Base-by-base conservation (phyloP, 1,284 basidiomycete species). In the Cutaneotrichosporon spelunceum region DNA sequence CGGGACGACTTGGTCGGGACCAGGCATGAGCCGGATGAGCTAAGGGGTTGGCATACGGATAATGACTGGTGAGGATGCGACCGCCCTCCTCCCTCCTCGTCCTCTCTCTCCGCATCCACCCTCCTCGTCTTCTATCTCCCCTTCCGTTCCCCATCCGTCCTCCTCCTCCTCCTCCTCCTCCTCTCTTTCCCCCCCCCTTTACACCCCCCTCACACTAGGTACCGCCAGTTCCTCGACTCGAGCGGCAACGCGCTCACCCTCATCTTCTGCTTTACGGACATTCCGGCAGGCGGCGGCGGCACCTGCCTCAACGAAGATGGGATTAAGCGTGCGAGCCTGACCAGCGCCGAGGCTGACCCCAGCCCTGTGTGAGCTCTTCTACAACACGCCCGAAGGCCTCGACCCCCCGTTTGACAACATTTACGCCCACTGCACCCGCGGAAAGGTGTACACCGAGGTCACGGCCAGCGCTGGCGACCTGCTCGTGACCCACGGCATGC, bases 21-120 rank as follows among this genome's bases (percentile, higher is more conserved):
- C 42, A 56, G 44, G 9, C 61, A 62, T 19, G 36, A 29, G 1
- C 45, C 60, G n/a, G 14, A 49, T 24, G 61, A 67, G 4, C 42
- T 59, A 21, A 56, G 45, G 5, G 69, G 67, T 2, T 72, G 68
- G 68, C 72, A 73, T 52, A 69, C 63, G 9, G 72, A 73, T 56
- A 70, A 73, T 48, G 72, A 73, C 60, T 73, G 72, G 71, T 70
- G 61, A 33, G 63, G n/a, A n/a, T n/a, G n/a, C n/a, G n/a, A n/a
- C n/a, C n/a, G n/a, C n/a, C n/a, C n/a, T n/a, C n/a, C n/a, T n/a
- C n/a, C n/a, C n/a, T n/a, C n/a, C n/a, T n/a, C n/a, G n/a, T n/a
- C n/a, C n/a, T n/a, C n/a, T n/a, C n/a, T n/a, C n/a, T n/a, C n/a
- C n/a, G n/a, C n/a, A n/a, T n/a, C n/a, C n/a, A n/a, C n/a, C n/a